Conservation (phyloP, 805 yeast genomes). For the Maudiozyma bulderi region DNA sequence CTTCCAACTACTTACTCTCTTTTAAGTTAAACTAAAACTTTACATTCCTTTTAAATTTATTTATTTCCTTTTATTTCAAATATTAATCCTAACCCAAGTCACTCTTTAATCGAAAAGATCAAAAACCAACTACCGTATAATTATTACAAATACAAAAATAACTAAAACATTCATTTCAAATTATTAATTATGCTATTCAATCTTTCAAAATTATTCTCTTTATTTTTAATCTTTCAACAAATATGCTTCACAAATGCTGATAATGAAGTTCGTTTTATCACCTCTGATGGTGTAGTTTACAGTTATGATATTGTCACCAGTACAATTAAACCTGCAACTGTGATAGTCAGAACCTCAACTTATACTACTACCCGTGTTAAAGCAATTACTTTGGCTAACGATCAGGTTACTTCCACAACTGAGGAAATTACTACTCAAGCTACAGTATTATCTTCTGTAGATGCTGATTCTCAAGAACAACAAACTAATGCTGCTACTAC, state of each 20-base stretch:
- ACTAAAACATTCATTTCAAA: not conserved
- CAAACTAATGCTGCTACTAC: not conserved
- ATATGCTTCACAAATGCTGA: conserved; percentile 12
- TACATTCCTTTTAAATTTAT: not conserved
- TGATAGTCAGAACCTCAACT: conserved; percentile 24
- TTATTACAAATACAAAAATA: not conserved
- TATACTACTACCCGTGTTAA: conserved; percentile 28
- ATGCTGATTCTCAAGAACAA: not conserved
- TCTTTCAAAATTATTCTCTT: conserved; percentile 9
- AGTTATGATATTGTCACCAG: conserved; percentile 28
- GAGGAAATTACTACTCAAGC: conserved; percentile 20
- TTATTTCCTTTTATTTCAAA: not conserved
- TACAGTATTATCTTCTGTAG: conserved; percentile 8
- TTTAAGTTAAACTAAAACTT: not conserved
- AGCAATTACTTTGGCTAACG: conserved; percentile 21
- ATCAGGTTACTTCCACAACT: conserved; percentile 22
- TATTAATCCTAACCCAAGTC: conserved; percentile 3
- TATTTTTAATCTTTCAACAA: conserved; percentile 11
- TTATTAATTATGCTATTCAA: conserved; percentile 14
- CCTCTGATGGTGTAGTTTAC: conserved; percentile 30
- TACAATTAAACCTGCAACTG: conserved; percentile 27
- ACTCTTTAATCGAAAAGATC: conserved; percentile 2
- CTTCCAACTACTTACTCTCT: conserved; percentile 5
- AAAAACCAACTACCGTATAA: not conserved
- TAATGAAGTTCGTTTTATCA: conserved; percentile 19